Evolutionary conservation across 495 filamentous ascomycete genomes (phyloP).

Genomic region (Aspergillus indologenus): DNA sequence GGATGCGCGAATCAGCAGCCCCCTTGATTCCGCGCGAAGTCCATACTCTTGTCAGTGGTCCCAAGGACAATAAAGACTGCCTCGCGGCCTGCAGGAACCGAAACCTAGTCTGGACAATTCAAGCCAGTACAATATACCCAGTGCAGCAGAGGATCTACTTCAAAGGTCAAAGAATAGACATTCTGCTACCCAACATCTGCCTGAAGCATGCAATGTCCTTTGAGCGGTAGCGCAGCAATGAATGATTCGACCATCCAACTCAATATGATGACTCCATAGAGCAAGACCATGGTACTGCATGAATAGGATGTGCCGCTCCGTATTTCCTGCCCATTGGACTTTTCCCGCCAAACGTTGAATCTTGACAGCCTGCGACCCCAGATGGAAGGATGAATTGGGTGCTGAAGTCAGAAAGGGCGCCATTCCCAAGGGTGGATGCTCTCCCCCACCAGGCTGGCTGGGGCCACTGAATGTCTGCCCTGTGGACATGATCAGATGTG

Average conservation of each 20-base stretch:
- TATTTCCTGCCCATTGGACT: neutral
- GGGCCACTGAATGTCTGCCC: constrained; percentile 11
- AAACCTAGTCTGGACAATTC: neutral
- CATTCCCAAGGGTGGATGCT: constrained; percentile 1
- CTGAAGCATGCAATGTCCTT: neutral
- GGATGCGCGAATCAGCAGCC: neutral
- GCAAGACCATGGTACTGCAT: neutral
- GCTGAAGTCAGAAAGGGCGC: constrained; percentile 2
- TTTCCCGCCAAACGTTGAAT: neutral
- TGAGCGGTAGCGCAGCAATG: neutral
- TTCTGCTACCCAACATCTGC: neutral
- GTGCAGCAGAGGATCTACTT: neutral
- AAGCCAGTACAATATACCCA: neutral
- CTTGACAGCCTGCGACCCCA: neutral
- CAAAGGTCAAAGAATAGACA: neutral
- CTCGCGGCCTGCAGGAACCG: neutral
- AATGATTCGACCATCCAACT: neutral
- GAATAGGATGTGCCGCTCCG: neutral
- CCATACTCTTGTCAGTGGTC: neutral
- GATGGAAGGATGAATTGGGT: constrained; percentile 1
- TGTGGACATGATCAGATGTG: constrained; percentile 1
- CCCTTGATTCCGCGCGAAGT: neutral
- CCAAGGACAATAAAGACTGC: neutral
- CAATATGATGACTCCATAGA: neutral
- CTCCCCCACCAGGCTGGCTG: constrained; percentile 5